Evolutionary conservation across 192 early-diverging fungal genomes (phyloP), one percentile per base, ranked within the genome.

Genomic region (Coemansia sp.): DNA sequence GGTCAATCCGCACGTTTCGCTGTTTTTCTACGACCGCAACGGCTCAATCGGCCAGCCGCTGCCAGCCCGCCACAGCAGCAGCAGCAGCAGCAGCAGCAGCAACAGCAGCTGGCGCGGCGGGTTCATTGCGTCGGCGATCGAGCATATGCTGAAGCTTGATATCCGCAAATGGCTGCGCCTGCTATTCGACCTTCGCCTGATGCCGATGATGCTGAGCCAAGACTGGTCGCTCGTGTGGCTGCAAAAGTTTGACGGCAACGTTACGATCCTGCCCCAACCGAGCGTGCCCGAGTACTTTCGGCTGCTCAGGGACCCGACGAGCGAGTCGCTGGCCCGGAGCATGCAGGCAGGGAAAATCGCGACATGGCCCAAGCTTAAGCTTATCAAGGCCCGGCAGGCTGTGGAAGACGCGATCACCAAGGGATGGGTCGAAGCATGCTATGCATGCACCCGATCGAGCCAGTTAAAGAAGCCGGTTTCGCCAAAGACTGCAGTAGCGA

Each of bases 181-280:
- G 10, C 68, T 93, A 14, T 69, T 90, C 64, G 92, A 95, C 53
- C 60, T 94, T 14, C 80, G 88, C 52, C 69, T 98, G 18, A 67
- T 95, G 31, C 95, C 95, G 3, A 80, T 77, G 30, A 51, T 92
- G 32, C 77, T 90, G 57, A 81, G 83, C 45, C 90, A 89, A 47
- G 91, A 95, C 71, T 86, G 91, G 82, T 88, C 89, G 24, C 84
- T 82, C 50, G 72, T 98, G 4, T 95, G 88, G 84, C 73, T 93
- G 56, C 95, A 98, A 67, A 87, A 85, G 60, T 95, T 95, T 79
- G 89, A 93, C 52, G 95, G 94, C n/a, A 83, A 85, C 53, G 83
- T 92, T 18, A 98, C 92, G 0, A 89, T 98, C 42, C 64, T 92
- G 65, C 88, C 89, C 30, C 73, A 82, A 50, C 65, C 83, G 8